Evolutionary conservation across 352 stramenopile genomes (phyloP).

Genomic region (Phytopythium sindhum): DNA sequence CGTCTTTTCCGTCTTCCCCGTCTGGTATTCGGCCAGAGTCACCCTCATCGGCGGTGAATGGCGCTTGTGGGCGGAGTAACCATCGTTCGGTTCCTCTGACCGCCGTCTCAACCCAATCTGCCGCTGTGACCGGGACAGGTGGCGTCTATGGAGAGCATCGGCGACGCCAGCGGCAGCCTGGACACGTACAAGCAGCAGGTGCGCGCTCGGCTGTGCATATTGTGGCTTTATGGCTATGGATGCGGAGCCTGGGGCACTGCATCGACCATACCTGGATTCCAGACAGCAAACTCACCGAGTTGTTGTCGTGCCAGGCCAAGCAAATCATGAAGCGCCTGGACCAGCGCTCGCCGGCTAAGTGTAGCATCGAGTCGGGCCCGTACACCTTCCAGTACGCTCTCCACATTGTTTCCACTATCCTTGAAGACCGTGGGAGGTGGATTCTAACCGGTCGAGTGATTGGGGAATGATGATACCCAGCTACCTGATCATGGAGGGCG

Average conservation of each 20-base stretch:
- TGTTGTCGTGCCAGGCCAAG: constrained; percentile 59
- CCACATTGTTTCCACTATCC: not conserved
- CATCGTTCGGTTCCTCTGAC: no score
- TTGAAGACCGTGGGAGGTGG: no score
- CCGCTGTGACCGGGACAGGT: constrained; percentile 45
- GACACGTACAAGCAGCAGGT: constrained; percentile 90
- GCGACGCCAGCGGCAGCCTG: constrained; percentile 75
- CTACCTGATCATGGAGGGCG: constrained; percentile 96
- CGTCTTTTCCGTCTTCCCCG: not conserved
- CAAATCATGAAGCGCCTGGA: constrained; percentile 94
- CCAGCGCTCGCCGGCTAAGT: constrained; percentile 89
- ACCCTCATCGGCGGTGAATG: not conserved
- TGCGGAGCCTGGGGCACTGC: not conserved
- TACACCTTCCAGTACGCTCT: constrained; percentile 90
- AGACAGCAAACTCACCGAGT: no score
- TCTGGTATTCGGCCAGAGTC: not conserved
- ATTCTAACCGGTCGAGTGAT: not conserved
- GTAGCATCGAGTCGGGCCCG: constrained; percentile 91
- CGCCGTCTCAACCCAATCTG: not conserved
- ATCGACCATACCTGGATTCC: no score
- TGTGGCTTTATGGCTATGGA: not conserved
- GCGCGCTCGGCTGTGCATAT: not conserved
- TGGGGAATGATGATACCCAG: constrained; percentile 23
- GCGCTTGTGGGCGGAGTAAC: no score
- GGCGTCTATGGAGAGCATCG: constrained; percentile 91